These are phyloP conservation scores for Podosphaera xanthii DNA, from an alignment of 2,329 filamentous ascomycete genomes.

Conservation along the genomic window DNA sequence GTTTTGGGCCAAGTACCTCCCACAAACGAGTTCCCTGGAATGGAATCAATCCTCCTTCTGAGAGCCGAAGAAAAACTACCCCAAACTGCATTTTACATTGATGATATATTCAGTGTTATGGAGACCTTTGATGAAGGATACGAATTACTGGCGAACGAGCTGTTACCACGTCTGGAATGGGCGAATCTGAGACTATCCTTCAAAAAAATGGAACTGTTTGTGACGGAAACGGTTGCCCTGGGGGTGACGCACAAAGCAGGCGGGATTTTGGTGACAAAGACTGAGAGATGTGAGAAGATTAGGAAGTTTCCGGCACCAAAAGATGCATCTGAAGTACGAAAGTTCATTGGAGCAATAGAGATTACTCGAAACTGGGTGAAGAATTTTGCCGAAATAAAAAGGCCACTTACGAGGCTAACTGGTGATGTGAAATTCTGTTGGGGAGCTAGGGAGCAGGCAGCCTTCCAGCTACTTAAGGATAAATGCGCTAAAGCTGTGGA, in stretches of 20 bases:
- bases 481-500: background rate
- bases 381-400: background rate
- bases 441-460: background rate
- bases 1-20: background rate
- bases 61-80: background rate
- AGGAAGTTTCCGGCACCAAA: background rate
- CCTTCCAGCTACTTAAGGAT: background rate
- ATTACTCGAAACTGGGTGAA: background rate
- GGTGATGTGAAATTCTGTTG: background rate
- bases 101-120: background rate
- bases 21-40: background rate
- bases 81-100: no score
- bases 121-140: background rate
- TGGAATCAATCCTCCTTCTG: background rate
- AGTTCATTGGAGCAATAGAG: background rate
- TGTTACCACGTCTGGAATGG: background rate
- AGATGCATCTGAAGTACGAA: background rate
- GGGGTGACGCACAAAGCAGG: background rate
- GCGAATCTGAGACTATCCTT: background rate
- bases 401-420: background rate
- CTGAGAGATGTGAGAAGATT: background rate
- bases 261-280: background rate
- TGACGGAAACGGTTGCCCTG: background rate
- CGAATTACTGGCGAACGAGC: background rate
- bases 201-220: background rate